Evolutionary conservation across 164 flowering plant species (phyloP).

Genomic region (Berberis thunbergii): DNA sequence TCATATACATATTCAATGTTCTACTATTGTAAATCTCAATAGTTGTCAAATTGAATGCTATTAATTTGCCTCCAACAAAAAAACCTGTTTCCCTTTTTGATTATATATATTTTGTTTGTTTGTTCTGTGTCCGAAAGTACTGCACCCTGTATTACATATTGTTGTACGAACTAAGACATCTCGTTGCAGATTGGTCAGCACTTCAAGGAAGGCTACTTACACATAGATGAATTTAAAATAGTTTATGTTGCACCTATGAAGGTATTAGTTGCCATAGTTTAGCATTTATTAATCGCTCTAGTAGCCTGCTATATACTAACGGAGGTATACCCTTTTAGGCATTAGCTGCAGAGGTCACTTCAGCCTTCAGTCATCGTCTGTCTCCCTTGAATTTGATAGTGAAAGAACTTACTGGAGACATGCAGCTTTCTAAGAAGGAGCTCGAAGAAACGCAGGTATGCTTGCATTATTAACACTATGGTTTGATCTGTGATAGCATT

Average conservation of each 20-base stretch:
- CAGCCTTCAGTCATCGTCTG: constrained; percentile 83
- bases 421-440: constrained; percentile 89
- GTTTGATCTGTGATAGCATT: constrained; percentile 4
- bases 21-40: no score
- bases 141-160: neutral
- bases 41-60: no score
- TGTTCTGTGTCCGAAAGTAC: no score
- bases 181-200: constrained; percentile 79
- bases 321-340: constrained; percentile 38
- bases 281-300: neutral
- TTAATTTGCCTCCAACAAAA: no score
- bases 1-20: no score
- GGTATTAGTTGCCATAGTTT: constrained; percentile 27
- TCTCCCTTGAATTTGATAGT: constrained; percentile 82
- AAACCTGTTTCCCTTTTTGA: no score
- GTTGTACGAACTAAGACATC: constrained; percentile 5
- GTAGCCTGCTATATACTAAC: constrained; percentile 6
- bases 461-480: neutral
- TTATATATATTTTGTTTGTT: no score
- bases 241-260: constrained; percentile 99
- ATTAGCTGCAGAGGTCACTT: constrained; percentile 93
- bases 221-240: constrained; percentile 86
- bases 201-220: constrained; percentile 88
- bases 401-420: constrained; percentile 96
- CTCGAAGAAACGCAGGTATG: constrained; percentile 93